Percentiles rank a stretch among this genome's conserved stretches.
phyloP scores from a whole-genome alignment of 2,329 filamentous ascomycete species.

The Calonectria pseudoturangicola region DNA sequence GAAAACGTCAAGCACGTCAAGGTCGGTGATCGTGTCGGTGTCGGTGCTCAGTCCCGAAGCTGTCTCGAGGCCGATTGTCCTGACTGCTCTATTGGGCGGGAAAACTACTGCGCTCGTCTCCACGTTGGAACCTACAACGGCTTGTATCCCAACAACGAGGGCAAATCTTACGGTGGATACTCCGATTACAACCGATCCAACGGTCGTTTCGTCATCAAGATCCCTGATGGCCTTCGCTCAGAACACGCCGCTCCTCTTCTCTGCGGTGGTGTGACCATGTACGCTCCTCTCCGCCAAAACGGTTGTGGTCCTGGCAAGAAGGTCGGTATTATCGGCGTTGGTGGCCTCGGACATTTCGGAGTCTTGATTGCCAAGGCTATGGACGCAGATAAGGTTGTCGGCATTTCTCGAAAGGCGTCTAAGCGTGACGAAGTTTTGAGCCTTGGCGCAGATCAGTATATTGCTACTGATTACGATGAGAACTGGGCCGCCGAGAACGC shows the following conservation, averaged over 20 bases:
- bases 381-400: constrained; percentile 80
- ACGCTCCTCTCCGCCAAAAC: constrained; percentile 78
- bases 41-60: constrained; percentile 50
- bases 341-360: too few relatives aligned
- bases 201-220: constrained; percentile 72
- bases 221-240: constrained; percentile 80
- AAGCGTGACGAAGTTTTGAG: constrained; percentile 73
- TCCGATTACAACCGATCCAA: constrained; percentile 57
- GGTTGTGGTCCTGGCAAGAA: constrained; percentile 67
- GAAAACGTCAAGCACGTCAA: constrained; percentile 69
- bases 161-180: constrained; percentile 78
- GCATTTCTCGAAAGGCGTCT: constrained; percentile 73
- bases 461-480: constrained; percentile 70
- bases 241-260: constrained; percentile 84
- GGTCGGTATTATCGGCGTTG: too few relatives aligned
- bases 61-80: constrained; percentile 40
- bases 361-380: too few relatives aligned
- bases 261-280: constrained; percentile 87
- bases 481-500: constrained; percentile 71
- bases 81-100: constrained; percentile 67
- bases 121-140: constrained; percentile 75
- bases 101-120: constrained; percentile 80
- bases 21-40: constrained; percentile 74
- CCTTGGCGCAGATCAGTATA: constrained; percentile 74
- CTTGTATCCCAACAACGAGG: constrained; percentile 72